Conservation (phyloP, 1,139 yeast genomes). For the Geotrichum carabidarum region DNA sequence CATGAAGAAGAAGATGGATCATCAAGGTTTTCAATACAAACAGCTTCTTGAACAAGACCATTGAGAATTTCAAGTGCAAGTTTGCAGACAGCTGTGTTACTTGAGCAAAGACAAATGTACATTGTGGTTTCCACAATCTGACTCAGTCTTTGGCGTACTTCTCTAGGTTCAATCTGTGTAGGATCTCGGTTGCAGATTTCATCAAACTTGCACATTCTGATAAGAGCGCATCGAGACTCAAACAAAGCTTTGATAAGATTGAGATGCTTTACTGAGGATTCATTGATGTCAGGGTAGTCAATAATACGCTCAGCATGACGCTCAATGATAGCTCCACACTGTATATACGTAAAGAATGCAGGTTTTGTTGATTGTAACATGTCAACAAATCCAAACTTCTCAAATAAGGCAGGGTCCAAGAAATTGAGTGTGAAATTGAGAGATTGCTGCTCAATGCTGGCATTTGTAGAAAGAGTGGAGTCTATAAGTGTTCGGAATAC, state of each 20-base stretch:
- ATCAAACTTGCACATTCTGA: slow-evolving; percentile 33
- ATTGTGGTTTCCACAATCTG: slow-evolving; percentile 45
- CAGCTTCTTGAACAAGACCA: slow-evolving; percentile 45
- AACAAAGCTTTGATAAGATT: slow-evolving; percentile 27
- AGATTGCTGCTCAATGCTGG: slow-evolving; percentile 9
- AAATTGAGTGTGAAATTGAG: slow-evolving; percentile 12
- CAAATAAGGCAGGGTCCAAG: background rate
- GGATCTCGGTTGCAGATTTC: slow-evolving; percentile 28
- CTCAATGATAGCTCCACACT: slow-evolving; percentile 15
- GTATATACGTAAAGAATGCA: slow-evolving; percentile 5
- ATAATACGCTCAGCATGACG: slow-evolving; percentile 16
- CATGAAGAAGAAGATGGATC: slow-evolving; percentile 29
- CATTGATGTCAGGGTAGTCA: slow-evolving; percentile 5
- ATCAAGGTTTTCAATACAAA: slow-evolving; percentile 27
- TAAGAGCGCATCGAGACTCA: slow-evolving; percentile 22
- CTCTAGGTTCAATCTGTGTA: slow-evolving; percentile 25
- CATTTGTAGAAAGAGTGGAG: slow-evolving; percentile 13
- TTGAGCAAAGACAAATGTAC: slow-evolving; percentile 51
- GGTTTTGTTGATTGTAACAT: slow-evolving; percentile 1
- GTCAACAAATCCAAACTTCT: slow-evolving; percentile 2
- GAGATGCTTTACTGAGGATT: slow-evolving; percentile 29
- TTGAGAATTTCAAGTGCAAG: slow-evolving; percentile 48
- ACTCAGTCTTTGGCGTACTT: slow-evolving; percentile 33
- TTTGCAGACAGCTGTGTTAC: slow-evolving; percentile 53
- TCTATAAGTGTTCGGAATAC: slow-evolving; percentile 12